phyloP scores from a whole-genome alignment of 192 early-diverging fungal species.

The Linnemannia elongata region DNA sequence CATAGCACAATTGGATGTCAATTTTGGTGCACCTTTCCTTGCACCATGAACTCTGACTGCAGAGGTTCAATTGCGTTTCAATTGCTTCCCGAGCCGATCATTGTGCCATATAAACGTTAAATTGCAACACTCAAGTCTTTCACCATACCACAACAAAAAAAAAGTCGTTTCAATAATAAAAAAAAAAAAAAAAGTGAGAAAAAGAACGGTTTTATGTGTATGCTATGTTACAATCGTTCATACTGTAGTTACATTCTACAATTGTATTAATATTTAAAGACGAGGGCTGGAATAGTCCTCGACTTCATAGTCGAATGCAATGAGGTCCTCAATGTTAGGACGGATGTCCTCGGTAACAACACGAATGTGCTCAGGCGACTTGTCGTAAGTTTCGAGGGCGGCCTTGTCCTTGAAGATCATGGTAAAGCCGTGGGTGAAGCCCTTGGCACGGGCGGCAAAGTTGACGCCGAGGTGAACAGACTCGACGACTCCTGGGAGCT shows the following conservation, averaged over 20 bases:
- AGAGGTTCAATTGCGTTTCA: not conserved
- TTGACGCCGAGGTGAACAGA: slow-evolving; percentile 51
- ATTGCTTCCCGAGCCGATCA: not conserved
- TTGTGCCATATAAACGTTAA: not conserved
- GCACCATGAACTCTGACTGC: not conserved
- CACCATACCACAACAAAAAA: too few relatives aligned
- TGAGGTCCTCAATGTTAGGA: slow-evolving; percentile 43
- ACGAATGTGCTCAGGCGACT: slow-evolving; percentile 37
- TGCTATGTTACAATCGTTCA: not conserved
- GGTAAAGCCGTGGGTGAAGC: slow-evolving; percentile 52
- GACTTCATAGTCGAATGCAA: slow-evolving; percentile 44
- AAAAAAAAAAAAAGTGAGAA: not conserved
- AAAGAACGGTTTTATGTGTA: not conserved
- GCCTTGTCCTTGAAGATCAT: slow-evolving; percentile 53
- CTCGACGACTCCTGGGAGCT: slow-evolving; percentile 38
- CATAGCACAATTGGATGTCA: not conserved
- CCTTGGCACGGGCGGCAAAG: slow-evolving; percentile 38
- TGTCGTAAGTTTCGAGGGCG: slow-evolving; percentile 41
- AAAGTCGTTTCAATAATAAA: too few relatives aligned
- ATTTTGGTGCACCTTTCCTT: not conserved
- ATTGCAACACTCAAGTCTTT: too few relatives aligned
- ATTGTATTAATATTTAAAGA: not conserved
- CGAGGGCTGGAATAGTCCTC: slow-evolving; percentile 42
- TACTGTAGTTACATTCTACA: not conserved
- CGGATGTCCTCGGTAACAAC: slow-evolving; percentile 34